phyloP scores from a whole-genome alignment of 805 yeast genomes.

The Yueomyces sinensis region DNA sequence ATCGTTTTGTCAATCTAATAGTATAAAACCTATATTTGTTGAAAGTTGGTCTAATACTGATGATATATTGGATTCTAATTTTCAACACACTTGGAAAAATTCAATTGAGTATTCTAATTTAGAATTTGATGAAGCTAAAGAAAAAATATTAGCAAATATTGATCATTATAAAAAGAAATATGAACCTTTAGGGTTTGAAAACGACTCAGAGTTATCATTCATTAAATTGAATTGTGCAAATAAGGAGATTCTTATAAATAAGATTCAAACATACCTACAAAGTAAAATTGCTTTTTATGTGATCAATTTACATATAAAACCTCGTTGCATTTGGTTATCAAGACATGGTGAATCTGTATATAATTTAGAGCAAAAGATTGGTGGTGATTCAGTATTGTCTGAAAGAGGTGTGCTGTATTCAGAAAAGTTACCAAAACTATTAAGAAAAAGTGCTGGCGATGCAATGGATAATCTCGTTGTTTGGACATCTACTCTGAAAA shows the following conservation, averaged over 20 bases:
- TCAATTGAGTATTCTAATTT: constrained; percentile 67
- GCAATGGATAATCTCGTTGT: constrained; percentile 62
- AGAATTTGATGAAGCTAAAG: constrained; percentile 58
- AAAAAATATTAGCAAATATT: constrained; percentile 65
- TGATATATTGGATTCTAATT: constrained; percentile 62
- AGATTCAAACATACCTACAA: constrained; percentile 78
- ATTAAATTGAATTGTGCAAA: constrained; percentile 81
- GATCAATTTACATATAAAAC: constrained; percentile 89
- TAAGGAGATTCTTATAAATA: constrained; percentile 76
- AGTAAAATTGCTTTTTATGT: constrained; percentile 89
- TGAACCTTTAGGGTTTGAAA: constrained; percentile 52
- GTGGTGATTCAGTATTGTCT: constrained; percentile 83
- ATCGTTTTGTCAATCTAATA: constrained; percentile 44
- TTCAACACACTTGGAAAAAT: constrained; percentile 74
- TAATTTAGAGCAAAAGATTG: constrained; percentile 87
- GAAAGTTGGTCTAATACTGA: constrained; percentile 87
- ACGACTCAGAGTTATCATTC: constrained; percentile 59
- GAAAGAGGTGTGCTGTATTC: constrained; percentile 81
- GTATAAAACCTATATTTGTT: constrained; percentile 79
- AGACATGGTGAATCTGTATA: constrained; percentile 93
- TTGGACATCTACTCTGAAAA: constrained; percentile 85
- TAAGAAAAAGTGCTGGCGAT: constrained; percentile 43
- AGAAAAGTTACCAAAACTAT: constrained; percentile 62
- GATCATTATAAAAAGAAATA: constrained; percentile 60
- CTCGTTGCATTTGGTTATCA: constrained; percentile 84